Percentiles rank a stretch among this genome's conserved stretches.
Conservation (phyloP, 176 grass and related monocot genomes). For the Saccharum spontaneum region DNA sequence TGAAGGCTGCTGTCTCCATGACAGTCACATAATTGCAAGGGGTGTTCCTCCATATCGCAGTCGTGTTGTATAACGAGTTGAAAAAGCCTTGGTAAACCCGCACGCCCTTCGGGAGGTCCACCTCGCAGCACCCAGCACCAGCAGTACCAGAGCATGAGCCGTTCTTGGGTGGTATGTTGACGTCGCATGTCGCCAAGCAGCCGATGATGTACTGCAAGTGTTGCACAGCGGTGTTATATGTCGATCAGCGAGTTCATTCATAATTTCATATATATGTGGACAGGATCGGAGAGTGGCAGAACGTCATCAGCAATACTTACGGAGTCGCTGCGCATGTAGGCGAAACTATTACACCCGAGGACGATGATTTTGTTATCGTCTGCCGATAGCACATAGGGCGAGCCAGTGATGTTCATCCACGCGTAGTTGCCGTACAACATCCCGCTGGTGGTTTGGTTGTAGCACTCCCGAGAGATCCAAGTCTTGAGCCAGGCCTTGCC, state of each 20-base stretch:
- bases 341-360: slow-evolving; percentile 15
- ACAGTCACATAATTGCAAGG: background rate
- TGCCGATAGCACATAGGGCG: background rate
- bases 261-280: too few species aligned
- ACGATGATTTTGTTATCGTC: slow-evolving; percentile 9
- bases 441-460: background rate
- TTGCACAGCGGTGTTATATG: background rate
- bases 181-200: background rate
- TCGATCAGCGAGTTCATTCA: background rate
- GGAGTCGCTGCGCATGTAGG: background rate
- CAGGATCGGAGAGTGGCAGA: too few species aligned
- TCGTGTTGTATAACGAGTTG: background rate
- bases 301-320: slow-evolving; percentile 1
- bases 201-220: background rate
- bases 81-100: background rate
- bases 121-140: background rate
- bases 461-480: background rate
- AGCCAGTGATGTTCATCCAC: too few species aligned
- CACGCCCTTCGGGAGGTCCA: background rate
- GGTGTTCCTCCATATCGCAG: background rate
- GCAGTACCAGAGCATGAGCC: background rate
- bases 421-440: background rate
- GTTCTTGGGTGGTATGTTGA: background rate
- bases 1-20: background rate
- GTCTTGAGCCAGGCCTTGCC: slow-evolving; percentile 16